phyloP scores from a whole-genome alignment of 768 basidiomycete species.

The Suillus ampliporus region DNA sequence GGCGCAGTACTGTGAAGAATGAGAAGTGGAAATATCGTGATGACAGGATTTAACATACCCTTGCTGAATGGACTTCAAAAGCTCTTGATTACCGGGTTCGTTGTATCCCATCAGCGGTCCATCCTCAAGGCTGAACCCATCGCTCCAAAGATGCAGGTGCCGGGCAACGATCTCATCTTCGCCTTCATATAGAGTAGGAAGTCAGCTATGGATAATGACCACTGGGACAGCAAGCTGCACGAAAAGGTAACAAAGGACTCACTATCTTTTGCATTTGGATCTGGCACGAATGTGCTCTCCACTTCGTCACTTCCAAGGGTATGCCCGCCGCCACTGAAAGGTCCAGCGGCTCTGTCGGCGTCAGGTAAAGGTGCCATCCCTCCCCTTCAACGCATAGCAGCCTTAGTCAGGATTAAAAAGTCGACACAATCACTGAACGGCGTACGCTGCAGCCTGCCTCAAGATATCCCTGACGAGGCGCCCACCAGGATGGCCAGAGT shows the following conservation, averaged over 20 bases:
- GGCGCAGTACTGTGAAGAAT: constrained; percentile 69
- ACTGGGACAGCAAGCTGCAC: background rate
- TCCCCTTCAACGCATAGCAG: background rate
- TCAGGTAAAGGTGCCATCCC: constrained; percentile 30
- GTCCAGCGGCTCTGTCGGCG: constrained; percentile 17
- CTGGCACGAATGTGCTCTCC: constrained; percentile 76
- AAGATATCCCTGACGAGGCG: constrained; percentile 74
- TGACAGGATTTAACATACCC: constrained; percentile 54
- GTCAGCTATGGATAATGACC: background rate
- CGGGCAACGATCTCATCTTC: constrained; percentile 68
- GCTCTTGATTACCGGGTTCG: constrained; percentile 69
- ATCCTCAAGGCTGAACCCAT: constrained; percentile 92
- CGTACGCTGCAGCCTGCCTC: constrained; percentile 81
- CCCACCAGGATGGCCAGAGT: constrained; percentile 57
- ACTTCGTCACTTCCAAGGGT: constrained; percentile 91
- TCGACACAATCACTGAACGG: constrained; percentile 16
- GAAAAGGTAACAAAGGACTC: constrained; percentile 1
- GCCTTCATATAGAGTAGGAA: constrained; percentile 18
- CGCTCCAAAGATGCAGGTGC: constrained; percentile 87
- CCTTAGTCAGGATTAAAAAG: background rate
- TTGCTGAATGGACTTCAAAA: constrained; percentile 77
- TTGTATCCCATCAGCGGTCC: constrained; percentile 86
- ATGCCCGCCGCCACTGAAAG: constrained; percentile 78
- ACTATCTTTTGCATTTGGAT: constrained; percentile 56
- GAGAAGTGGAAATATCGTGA: background rate